These are phyloP conservation scores for Selaginella tamariscina DNA, from an alignment of 75 land plant genomes.

Conservation along the genomic window DNA sequence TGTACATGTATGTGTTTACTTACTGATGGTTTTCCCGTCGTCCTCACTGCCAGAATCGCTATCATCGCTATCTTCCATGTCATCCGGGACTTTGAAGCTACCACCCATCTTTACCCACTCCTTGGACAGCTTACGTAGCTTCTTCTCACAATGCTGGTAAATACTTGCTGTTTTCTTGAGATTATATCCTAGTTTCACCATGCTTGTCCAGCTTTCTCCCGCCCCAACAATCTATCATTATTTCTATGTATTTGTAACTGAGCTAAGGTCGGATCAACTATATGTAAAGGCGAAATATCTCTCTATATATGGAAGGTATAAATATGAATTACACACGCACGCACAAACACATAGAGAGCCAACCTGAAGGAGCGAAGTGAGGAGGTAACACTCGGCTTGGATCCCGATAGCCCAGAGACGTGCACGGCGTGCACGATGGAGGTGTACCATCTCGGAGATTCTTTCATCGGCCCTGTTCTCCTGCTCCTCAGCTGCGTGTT, in stretches of 20 bases:
- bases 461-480: constrained; percentile 14
- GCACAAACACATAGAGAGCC: too few species aligned
- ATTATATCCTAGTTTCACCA: constrained; percentile 30
- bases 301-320: too few species aligned
- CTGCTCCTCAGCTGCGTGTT: constrained; percentile 15
- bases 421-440: constrained; percentile 17
- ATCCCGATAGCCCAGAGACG: constrained; percentile 25
- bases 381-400: constrained; percentile 27
- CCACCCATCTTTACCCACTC: constrained; percentile 35
- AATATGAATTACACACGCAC: too few species aligned
- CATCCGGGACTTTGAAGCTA: constrained; percentile 4
- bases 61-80: neutral
- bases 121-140: constrained; percentile 19
- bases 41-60: constrained; percentile 10
- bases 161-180: constrained; percentile 20
- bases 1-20: neutral
- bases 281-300: too few species aligned
- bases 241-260: neutral
- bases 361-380: constrained; percentile 22
- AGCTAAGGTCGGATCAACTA: too few species aligned
- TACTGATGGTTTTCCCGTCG: neutral
- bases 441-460: constrained; percentile 8
- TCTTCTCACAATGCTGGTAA: constrained; percentile 31
- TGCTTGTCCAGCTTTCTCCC: constrained; percentile 29
- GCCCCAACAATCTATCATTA: constrained; percentile 24